Conservation (phyloP, 805 yeast genomes). For the Kodamaea neixiangensis region DNA sequence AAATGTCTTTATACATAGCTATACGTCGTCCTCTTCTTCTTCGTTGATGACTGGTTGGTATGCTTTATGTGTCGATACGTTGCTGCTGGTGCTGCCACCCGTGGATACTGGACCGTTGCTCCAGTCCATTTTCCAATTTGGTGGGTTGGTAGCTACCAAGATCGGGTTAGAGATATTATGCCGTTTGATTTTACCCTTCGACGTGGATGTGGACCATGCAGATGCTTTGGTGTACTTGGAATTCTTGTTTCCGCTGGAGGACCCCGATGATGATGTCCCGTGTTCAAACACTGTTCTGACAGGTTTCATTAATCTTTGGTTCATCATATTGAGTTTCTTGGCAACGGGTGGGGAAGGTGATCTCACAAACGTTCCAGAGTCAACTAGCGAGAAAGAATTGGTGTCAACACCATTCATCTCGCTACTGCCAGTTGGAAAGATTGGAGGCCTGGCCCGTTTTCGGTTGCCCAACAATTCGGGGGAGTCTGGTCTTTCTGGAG, state of each 20-base stretch:
- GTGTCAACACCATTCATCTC: constrained; percentile 2
- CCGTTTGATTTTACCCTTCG: constrained; percentile 11
- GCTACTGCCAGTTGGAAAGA: constrained; percentile 1
- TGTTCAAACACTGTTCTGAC: constrained; percentile 12
- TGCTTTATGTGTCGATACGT: constrained; percentile 6
- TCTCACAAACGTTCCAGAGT: constrained; percentile 14
- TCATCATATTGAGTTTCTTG: constrained; percentile 18
- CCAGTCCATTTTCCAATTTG: constrained; percentile 11
- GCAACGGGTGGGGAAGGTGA: constrained; percentile 31
- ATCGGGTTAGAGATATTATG: constrained; percentile 12
- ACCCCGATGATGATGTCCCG: constrained; percentile 2
- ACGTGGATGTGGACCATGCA: neutral
- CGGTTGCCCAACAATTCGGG: constrained; percentile 15
- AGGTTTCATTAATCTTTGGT: constrained; percentile 15
- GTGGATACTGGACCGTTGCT: neutral
- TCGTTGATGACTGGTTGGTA: constrained; percentile 20
- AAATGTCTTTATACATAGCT: too few species aligned
- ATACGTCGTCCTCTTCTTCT: constrained; percentile 16
- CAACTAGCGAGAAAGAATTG: constrained; percentile 3
- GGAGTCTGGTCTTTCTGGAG: constrained; percentile 12
- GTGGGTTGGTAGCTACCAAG: constrained; percentile 9
- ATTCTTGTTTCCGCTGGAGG: constrained; percentile 1
- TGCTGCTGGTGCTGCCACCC: neutral
- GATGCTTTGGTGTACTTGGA: neutral
- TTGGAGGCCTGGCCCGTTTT: constrained; percentile 13